These are phyloP conservation scores for Ganoderma multipileum DNA, from an alignment of 1,284 basidiomycete genomes.

Conservation along the genomic window DNA sequence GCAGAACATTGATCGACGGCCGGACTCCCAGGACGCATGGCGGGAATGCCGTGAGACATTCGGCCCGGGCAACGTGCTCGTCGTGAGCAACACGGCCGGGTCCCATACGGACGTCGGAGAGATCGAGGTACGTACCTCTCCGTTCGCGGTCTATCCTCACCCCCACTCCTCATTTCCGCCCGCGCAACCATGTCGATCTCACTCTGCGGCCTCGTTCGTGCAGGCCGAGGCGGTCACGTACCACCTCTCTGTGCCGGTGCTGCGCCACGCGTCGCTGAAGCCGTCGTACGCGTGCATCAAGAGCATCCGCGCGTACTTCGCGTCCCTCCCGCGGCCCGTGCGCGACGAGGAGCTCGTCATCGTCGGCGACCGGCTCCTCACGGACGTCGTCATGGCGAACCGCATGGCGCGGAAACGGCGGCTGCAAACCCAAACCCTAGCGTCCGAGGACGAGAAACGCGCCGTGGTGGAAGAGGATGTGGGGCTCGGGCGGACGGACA, in stretches of 20 bases:
- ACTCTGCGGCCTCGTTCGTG: not conserved
- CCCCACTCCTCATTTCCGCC: not conserved
- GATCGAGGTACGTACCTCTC: conserved; percentile 66
- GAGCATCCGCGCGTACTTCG: conserved; percentile 72
- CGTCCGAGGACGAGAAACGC: conserved; percentile 11
- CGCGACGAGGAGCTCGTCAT: conserved; percentile 72
- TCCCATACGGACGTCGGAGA: conserved; percentile 79
- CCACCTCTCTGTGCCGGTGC: conserved; percentile 82
- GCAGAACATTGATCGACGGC: not conserved
- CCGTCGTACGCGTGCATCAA: conserved; percentile 79
- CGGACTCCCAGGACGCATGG: conserved; percentile 73
- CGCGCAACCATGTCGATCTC: not conserved
- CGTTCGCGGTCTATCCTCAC: not conserved
- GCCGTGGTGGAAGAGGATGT: conserved; percentile 14
- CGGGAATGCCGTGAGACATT: conserved; percentile 75
- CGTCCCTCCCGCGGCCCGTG: conserved; percentile 57
- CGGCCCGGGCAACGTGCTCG: conserved; percentile 80
- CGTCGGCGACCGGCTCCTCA: conserved; percentile 91
- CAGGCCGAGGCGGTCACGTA: conserved; percentile 88
- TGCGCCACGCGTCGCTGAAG: conserved; percentile 80
- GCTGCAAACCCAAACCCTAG: not conserved
- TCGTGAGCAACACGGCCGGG: conserved; percentile 96
- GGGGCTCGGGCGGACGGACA: not conserved
- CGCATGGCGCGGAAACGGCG: conserved; percentile 54
- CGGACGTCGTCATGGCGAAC: conserved; percentile 88